Evolutionary conservation across 768 basidiomycete species (phyloP), one percentile per base, ranked within the genome.

Genomic region (Boletus rufocinnamomeus): DNA sequence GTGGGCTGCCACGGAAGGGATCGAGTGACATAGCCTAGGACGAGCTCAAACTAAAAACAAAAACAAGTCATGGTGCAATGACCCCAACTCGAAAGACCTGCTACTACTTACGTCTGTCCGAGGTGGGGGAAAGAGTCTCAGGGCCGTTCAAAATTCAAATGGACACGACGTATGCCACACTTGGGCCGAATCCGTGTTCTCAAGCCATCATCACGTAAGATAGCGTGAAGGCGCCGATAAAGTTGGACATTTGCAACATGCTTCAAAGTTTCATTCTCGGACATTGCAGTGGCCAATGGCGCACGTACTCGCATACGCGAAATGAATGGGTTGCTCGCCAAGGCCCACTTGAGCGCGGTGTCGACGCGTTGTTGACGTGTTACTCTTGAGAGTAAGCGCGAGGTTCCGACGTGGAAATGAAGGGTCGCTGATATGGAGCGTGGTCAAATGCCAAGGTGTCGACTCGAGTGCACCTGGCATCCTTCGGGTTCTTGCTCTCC

Each of bases 181-280:
- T 16, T 44, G 23, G 43, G 14, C 11, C 14, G 23, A 25, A 25
- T 5, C 3, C 3, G 37, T 7, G 7, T 27, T 27, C 16, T 11
- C 16, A 25, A 16, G 17, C 23, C 23, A 10, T 48, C 28, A 14
- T 23, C 21, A 56, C 54, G 38, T 58, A 58, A 58, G 46, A 49
- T 49, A n/a, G 46, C 17, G 43, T 23, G 49, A 37, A 25, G 37
- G 19, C 28, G n/a, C n/a, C 32, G 32, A 56, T 56, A 41, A 34
- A 32, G 49, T 34, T 52, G 52, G 41, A 27, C 53, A 30, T 35
- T 21, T 27, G 52, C 41, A 37, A 45, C 56, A 35, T 27, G 55
- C 23, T 30, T n/a, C n/a, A n/a, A n/a, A n/a, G n/a, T n/a, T 58
- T 57, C 37, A 37, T 19, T 32, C 38, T 21, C 51, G 23, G 30